phyloP scores from a whole-genome alignment of 2,329 filamentous ascomycete genomes.

The Diaporthe caulivora region DNA sequence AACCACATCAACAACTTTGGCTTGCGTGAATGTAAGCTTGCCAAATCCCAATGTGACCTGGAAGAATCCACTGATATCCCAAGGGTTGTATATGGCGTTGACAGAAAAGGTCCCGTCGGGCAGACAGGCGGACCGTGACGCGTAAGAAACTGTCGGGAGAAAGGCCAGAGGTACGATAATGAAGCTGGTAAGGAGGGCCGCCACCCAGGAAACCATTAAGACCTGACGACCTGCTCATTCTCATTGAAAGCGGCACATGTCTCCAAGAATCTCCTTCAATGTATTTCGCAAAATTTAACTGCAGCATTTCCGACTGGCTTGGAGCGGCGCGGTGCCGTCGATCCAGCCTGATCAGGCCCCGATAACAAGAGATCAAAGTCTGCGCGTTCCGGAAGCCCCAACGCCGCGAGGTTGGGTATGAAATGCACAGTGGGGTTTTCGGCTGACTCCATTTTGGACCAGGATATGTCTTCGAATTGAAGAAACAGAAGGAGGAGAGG shows the following conservation, averaged over 20 bases:
- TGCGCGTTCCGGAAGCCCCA: not conserved
- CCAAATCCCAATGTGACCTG: slow-evolving; percentile 5
- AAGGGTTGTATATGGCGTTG: not conserved
- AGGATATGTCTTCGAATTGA: not conserved
- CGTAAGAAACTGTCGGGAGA: not conserved
- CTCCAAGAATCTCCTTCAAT: not conserved
- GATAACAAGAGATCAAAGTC: not conserved
- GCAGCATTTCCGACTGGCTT: not conserved
- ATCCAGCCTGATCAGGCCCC: not conserved
- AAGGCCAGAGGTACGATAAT: not conserved
- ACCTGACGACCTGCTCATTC: not conserved
- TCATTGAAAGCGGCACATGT: not conserved
- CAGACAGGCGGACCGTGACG: slow-evolving; percentile 9
- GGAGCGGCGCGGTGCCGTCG: not conserved
- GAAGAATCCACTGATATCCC: slow-evolving; percentile 5
- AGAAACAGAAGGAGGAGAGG: too few relatives aligned
- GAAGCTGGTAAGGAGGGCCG: not conserved
- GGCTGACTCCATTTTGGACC: not conserved
- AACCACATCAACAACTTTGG: slow-evolving; percentile 2
- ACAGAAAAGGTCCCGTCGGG: not conserved
- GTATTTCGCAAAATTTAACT: not conserved
- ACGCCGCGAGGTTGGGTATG: not conserved
- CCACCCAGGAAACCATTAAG: not conserved
- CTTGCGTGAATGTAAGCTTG: not conserved
- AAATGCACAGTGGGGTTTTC: not conserved